These are phyloP conservation scores for Eruca vesicaria DNA, from an alignment of 441 rosid species.

Conservation along the genomic window DNA sequence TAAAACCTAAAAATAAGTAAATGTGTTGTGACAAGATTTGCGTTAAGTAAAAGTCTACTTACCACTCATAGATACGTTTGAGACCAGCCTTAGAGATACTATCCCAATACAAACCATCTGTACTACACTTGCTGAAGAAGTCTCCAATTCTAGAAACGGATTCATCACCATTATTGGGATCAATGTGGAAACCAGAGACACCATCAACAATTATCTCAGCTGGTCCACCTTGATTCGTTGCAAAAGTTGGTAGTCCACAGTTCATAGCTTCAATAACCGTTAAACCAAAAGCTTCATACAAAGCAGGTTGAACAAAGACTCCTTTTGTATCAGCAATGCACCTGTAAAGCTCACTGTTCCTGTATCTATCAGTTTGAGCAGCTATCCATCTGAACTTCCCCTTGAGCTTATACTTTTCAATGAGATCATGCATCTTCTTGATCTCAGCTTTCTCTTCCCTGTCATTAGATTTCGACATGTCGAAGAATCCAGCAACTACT, in stretches of 20 bases:
- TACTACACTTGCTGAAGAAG: constrained; percentile 72
- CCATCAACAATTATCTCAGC: constrained; percentile 91
- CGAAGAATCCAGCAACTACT: constrained; percentile 85
- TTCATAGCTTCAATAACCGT: constrained; percentile 97
- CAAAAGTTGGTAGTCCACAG: constrained; percentile 90
- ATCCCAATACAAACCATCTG: constrained; percentile 61
- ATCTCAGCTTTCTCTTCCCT: constrained; percentile 90
- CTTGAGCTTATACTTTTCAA: constrained; percentile 70
- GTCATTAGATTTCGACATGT: constrained; percentile 72
- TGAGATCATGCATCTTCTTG: constrained; percentile 73
- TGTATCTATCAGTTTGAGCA: constrained; percentile 79
- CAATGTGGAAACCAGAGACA: constrained; percentile 83
- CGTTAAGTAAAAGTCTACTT: not conserved
- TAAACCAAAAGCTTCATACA: constrained; percentile 91
- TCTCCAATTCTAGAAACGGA: constrained; percentile 67
- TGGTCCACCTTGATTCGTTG: constrained; percentile 92
- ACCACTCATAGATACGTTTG: constrained; percentile 82
- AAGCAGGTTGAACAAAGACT: constrained; percentile 88
- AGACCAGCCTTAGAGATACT: constrained; percentile 63
- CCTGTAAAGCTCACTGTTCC: constrained; percentile 88
- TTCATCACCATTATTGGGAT: constrained; percentile 82
- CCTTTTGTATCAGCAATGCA: constrained; percentile 89
- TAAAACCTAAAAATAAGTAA: not conserved
- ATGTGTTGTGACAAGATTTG: not conserved
- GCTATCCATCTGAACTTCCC: constrained; percentile 95